A percentile compares a stretch with the other conserved stretches of the same genome.
phyloP scores from a whole-genome alignment of 768 basidiomycete genomes.

The Mycena rosella region DNA sequence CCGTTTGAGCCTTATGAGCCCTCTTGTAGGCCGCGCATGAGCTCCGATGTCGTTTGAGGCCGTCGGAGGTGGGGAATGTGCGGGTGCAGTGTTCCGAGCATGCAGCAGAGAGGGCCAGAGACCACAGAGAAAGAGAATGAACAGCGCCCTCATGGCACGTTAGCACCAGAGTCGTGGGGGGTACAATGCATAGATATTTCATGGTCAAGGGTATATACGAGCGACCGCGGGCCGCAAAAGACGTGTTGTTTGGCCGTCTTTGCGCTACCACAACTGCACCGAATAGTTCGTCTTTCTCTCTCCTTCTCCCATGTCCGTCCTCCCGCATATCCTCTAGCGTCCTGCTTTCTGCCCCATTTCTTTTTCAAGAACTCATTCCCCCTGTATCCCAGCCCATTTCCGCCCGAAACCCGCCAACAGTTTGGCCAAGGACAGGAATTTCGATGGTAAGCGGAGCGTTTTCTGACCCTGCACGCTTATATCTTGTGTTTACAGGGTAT shows the following conservation, averaged over 20 bases:
- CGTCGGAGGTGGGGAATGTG: not conserved
- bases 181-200: not conserved
- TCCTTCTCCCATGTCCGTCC: conserved; percentile 1
- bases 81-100: not conserved
- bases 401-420: not conserved
- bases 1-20: not conserved
- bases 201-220: conserved; percentile 6
- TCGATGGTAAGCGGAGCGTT: not conserved
- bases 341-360: not conserved
- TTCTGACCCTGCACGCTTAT: not conserved
- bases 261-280: not conserved
- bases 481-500: not conserved
- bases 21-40: not conserved
- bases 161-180: not conserved
- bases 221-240: not conserved
- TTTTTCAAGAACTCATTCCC: not conserved
- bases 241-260: not conserved
- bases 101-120: not conserved
- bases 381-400: not conserved
- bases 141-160: not conserved
- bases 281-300: conserved; percentile 11
- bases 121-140: not conserved
- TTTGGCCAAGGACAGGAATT: not conserved
- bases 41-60: not conserved
- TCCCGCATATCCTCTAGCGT: not conserved